Evolutionary conservation across 202 grass and related monocot species (phyloP).

Genomic region (Saccharum hybrid): DNA sequence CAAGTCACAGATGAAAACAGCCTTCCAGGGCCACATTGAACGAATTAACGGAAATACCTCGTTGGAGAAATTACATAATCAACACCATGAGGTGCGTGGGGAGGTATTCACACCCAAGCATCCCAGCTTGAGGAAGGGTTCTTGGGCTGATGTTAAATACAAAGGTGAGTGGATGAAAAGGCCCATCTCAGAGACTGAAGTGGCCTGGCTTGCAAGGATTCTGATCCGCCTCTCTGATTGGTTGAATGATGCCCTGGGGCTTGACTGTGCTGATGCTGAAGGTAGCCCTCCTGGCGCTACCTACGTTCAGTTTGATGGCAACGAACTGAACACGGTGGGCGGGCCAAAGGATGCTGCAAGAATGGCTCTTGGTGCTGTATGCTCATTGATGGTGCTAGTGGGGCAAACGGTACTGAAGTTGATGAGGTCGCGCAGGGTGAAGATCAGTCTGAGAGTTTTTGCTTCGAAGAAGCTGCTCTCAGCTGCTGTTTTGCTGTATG

Average conservation of each 20-base stretch:
- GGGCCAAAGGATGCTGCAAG: slow-evolving; percentile 61
- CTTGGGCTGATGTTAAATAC: slow-evolving; percentile 60
- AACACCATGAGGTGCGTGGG: slow-evolving; percentile 37
- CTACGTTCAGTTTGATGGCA: slow-evolving; percentile 51
- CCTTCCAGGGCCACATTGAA: slow-evolving; percentile 58
- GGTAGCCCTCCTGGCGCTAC: slow-evolving; percentile 28
- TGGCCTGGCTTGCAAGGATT: slow-evolving; percentile 73
- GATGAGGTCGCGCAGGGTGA: slow-evolving; percentile 65
- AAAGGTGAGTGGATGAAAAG: slow-evolving; percentile 88
- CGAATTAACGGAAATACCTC: slow-evolving; percentile 19
- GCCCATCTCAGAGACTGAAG: slow-evolving; percentile 72
- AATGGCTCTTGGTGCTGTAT: slow-evolving; percentile 50
- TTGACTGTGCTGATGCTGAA: slow-evolving; percentile 40
- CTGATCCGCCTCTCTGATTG: slow-evolving; percentile 70
- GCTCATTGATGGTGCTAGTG: slow-evolving; percentile 55
- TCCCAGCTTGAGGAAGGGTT: slow-evolving; percentile 50
- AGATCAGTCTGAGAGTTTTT: slow-evolving; percentile 77
- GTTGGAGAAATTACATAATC: slow-evolving; percentile 33
- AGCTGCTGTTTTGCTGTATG: slow-evolving; percentile 43
- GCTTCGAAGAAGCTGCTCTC: slow-evolving; percentile 71
- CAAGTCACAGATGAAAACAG: slow-evolving; percentile 52
- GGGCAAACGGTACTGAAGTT: slow-evolving; percentile 55
- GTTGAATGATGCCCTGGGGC: slow-evolving; percentile 59
- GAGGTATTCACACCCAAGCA: slow-evolving; percentile 77
- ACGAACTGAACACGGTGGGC: slow-evolving; percentile 46